Percentiles rank a stretch among this genome's conserved stretches.
phyloP scores from a whole-genome alignment of 1,284 basidiomycete species.

The Moniliella sp. region DNA sequence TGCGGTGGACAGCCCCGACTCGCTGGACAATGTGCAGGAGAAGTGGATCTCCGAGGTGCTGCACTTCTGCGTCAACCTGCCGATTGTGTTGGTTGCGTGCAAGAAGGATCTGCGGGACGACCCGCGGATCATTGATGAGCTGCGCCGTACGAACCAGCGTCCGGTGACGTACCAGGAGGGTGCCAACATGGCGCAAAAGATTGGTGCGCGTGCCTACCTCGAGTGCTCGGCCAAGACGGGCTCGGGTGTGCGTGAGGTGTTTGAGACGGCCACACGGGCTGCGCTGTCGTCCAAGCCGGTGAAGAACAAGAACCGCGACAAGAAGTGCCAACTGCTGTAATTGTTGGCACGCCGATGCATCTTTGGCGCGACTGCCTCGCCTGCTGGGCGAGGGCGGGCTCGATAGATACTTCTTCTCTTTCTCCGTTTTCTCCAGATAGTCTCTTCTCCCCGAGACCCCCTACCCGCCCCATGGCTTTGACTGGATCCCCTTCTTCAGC shows the following conservation, averaged over 20 bases:
- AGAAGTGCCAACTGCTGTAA: too few species aligned
- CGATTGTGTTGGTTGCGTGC: slow-evolving; percentile 66
- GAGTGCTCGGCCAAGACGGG: slow-evolving; percentile 87
- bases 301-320: too few species aligned
- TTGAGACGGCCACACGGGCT: slow-evolving; percentile 74
- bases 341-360: too few species aligned
- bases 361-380: too few species aligned
- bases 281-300: too few species aligned
- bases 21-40: slow-evolving; percentile 80
- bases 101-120: slow-evolving; percentile 41
- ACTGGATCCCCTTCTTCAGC: too few species aligned
- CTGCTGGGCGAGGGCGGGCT: too few species aligned
- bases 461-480: too few species aligned
- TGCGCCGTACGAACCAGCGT: slow-evolving; percentile 31
- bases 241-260: slow-evolving; percentile 71
- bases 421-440: too few species aligned
- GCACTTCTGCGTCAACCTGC: slow-evolving; percentile 68
- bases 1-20: slow-evolving; percentile 72
- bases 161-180: slow-evolving; percentile 30
- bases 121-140: slow-evolving; percentile 33
- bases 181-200: slow-evolving; percentile 55
- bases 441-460: too few species aligned
- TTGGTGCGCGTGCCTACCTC: slow-evolving; percentile 67
- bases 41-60: slow-evolving; percentile 85
- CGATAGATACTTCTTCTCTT: too few species aligned